Evolutionary conservation across 768 basidiomycete genomes (phyloP).

Genomic region (Rhizopogon vulgaris): DNA sequence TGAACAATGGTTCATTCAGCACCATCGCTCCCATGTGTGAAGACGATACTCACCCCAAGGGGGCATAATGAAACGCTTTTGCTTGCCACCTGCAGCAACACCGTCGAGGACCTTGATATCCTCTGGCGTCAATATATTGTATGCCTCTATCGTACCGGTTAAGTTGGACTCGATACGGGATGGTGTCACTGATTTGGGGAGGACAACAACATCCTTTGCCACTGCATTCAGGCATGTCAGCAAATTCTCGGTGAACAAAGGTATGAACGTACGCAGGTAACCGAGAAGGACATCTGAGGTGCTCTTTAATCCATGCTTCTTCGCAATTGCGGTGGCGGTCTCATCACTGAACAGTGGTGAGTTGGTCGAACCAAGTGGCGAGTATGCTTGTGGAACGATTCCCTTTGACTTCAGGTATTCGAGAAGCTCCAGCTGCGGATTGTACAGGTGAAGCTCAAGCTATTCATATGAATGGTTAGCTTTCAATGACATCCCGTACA

Average conservation of each 20-base stretch:
- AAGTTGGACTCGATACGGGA: constrained; percentile 59
- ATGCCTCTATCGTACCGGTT: constrained; percentile 42
- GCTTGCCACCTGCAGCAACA: constrained; percentile 54
- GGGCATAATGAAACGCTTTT: constrained; percentile 62
- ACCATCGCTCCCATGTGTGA: constrained; percentile 2
- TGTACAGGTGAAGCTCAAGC: constrained; percentile 72
- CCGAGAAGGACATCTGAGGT: constrained; percentile 56
- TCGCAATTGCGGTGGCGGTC: constrained; percentile 51
- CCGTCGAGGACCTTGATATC: constrained; percentile 55
- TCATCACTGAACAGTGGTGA: constrained; percentile 64
- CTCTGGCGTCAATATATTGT: constrained; percentile 37
- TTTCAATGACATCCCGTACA: not conserved
- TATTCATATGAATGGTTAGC: constrained; percentile 17
- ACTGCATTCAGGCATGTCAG: constrained; percentile 31
- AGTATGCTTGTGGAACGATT: constrained; percentile 75
- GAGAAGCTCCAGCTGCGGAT: constrained; percentile 65
- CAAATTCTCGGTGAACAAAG: constrained; percentile 1
- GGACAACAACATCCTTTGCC: constrained; percentile 54
- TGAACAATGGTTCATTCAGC: constrained; percentile 19
- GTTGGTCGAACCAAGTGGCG: constrained; percentile 67
- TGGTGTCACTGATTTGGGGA: constrained; percentile 77
- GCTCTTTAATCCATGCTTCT: constrained; percentile 42
- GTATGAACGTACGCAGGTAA: constrained; percentile 44
- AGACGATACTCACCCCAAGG: constrained; percentile 53
- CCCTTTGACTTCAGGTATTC: constrained; percentile 56